Conservation (phyloP, 768 basidiomycete genomes). For the Gymnopilus junonius region DNA sequence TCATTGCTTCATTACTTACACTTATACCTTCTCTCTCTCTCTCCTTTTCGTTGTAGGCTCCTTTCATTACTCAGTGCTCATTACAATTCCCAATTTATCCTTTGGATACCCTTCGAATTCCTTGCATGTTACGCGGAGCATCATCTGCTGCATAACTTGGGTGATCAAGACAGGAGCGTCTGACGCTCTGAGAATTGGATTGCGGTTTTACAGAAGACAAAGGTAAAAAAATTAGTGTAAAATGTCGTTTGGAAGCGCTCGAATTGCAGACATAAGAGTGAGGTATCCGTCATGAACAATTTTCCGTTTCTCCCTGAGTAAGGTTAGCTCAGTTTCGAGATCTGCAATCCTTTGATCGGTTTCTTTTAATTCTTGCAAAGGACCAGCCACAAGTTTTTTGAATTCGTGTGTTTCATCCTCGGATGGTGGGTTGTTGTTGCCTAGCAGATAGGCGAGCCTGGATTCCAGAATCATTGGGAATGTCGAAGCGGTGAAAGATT, state of each 20-base stretch:
- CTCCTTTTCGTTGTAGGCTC: too few relatives aligned
- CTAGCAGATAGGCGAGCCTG: not conserved
- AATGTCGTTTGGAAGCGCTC: not conserved
- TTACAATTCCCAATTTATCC: too few relatives aligned
- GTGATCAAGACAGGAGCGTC: not conserved
- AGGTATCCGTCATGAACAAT: not conserved
- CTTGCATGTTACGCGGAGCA: too few relatives aligned
- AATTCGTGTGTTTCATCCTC: not conserved
- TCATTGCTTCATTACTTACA: too few relatives aligned
- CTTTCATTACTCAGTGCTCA: too few relatives aligned
- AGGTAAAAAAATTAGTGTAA: not conserved
- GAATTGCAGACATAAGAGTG: not conserved
- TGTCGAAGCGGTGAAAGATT: not conserved
- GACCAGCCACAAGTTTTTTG: not conserved
- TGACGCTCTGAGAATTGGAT: not conserved
- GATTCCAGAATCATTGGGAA: not conserved
- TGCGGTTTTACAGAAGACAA: not conserved
- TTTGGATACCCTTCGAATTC: too few relatives aligned
- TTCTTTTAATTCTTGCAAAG: not conserved
- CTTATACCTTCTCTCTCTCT: too few relatives aligned
- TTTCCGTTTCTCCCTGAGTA: not conserved
- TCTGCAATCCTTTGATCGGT: not conserved
- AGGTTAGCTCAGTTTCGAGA: not conserved
- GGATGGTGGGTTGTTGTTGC: not conserved
- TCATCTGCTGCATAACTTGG: not conserved